Conservation (phyloP, 2,329 filamentous ascomycete genomes). For the Colletotrichum brevisporum region DNA sequence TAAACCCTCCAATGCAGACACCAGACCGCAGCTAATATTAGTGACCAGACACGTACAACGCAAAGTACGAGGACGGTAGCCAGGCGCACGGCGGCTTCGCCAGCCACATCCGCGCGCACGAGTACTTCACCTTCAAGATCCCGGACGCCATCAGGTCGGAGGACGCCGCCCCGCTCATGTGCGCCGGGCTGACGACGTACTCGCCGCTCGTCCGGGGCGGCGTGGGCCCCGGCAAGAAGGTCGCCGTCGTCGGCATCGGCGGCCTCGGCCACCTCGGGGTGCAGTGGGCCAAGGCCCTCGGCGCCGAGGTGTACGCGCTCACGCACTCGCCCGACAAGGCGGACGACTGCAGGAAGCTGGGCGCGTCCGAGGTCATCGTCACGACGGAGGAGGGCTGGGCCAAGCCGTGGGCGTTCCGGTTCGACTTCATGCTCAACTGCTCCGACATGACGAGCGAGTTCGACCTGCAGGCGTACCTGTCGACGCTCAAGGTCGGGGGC, state of each 20-base stretch:
- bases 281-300: slow-evolving; percentile 78
- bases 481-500: slow-evolving; percentile 65
- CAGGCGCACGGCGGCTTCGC: slow-evolving; percentile 75
- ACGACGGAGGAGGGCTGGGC: slow-evolving; percentile 69
- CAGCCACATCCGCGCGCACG: slow-evolving; percentile 63
- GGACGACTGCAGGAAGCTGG: slow-evolving; percentile 72
- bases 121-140: slow-evolving; percentile 73
- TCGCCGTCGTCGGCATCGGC: slow-evolving; percentile 81
- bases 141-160: slow-evolving; percentile 66
- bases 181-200: slow-evolving; percentile 82
- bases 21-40: background rate
- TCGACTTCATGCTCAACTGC: slow-evolving; percentile 67
- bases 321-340: slow-evolving; percentile 72
- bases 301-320: slow-evolving; percentile 76
- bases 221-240: slow-evolving; percentile 77
- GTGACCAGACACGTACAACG: slow-evolving; percentile 74
- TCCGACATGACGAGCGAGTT: slow-evolving; percentile 67
- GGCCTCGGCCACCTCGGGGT: slow-evolving; percentile 82
- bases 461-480: slow-evolving; percentile 66
- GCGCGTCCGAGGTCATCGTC: slow-evolving; percentile 69
- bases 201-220: slow-evolving; percentile 77
- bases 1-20: background rate
- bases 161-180: slow-evolving; percentile 78
- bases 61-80: slow-evolving; percentile 69
- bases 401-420: slow-evolving; percentile 64